A percentile compares a stretch with the other conserved stretches of the same genome.
phyloP scores from a whole-genome alignment of 2,329 filamentous ascomycete genomes.

The Fusarium bactridioides region DNA sequence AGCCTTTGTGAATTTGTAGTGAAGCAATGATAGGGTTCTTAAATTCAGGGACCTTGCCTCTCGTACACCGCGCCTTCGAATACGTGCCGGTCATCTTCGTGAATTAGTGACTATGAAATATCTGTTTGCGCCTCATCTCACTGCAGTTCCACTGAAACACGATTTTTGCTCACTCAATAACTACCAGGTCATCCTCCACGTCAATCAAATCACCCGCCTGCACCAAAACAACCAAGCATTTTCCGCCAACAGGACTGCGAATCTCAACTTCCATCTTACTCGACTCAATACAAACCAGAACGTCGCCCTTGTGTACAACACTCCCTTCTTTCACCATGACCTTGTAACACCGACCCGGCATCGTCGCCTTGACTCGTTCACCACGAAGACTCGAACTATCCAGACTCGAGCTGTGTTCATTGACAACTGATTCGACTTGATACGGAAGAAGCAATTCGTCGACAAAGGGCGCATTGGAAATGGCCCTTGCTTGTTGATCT shows the following conservation, averaged over 20 bases:
- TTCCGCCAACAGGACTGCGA: slow-evolving; percentile 41
- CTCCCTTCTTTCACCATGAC: slow-evolving; percentile 40
- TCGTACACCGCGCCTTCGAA: background rate
- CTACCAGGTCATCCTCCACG: slow-evolving; percentile 40
- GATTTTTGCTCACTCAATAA: slow-evolving; percentile 25
- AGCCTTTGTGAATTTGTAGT: background rate
- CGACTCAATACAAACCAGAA: slow-evolving; percentile 47
- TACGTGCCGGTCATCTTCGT: background rate
- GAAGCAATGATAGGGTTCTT: rapidly evolving
- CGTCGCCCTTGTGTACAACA: slow-evolving; percentile 40
- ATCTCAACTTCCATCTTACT: slow-evolving; percentile 51
- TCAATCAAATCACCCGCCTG: slow-evolving; percentile 43
- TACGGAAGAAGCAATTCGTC: slow-evolving; percentile 42
- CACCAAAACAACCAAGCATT: slow-evolving; percentile 38
- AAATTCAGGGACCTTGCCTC: background rate
- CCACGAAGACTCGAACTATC: slow-evolving; percentile 17
- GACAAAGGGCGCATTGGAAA: slow-evolving; percentile 41
- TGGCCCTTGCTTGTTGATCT: slow-evolving; percentile 35
- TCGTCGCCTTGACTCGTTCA: slow-evolving; percentile 42
- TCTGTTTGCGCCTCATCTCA: background rate
- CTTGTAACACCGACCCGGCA: slow-evolving; percentile 48
- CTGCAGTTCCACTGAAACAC: too few species aligned
- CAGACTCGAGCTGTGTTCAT: background rate
- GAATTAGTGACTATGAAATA: background rate
- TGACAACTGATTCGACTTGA: slow-evolving; percentile 11